phyloP scores from a whole-genome alignment of 352 stramenopile genomes.

The Globisporangium paddicum region DNA sequence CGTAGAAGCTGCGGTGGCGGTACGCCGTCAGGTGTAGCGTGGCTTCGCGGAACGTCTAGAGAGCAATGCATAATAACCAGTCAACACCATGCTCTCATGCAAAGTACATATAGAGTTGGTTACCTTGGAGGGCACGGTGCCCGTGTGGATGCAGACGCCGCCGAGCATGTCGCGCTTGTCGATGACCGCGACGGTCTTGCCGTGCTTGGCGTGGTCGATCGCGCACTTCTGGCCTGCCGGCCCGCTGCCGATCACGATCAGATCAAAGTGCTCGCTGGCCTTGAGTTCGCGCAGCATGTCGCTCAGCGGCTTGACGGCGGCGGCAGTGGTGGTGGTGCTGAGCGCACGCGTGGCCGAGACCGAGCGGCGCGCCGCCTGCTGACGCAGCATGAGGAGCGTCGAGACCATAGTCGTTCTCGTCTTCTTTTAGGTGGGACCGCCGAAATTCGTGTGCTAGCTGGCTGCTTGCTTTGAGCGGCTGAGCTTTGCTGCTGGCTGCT shows the following conservation, averaged over 20 bases:
- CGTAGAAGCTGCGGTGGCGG: constrained; percentile 87
- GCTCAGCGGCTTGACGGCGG: constrained; percentile 25
- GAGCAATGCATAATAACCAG: not conserved
- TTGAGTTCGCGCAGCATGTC: constrained; percentile 77
- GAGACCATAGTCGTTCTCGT: not conserved
- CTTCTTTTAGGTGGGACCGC: not conserved
- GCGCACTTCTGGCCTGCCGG: constrained; percentile 88
- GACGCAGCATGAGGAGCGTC: constrained; percentile 9
- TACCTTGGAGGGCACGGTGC: constrained; percentile 85
- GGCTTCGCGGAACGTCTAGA: constrained; percentile 86
- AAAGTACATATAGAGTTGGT: too few relatives aligned
- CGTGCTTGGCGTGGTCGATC: constrained; percentile 86
- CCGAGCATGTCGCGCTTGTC: constrained; percentile 89
- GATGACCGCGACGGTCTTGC: constrained; percentile 80
- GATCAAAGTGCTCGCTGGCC: constrained; percentile 84
- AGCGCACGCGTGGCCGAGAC: not conserved
- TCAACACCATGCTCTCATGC: too few relatives aligned
- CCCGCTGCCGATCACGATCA: constrained; percentile 88
- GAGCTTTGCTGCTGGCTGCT: not conserved
- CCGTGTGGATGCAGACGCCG: constrained; percentile 87
- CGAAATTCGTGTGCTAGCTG: not conserved
- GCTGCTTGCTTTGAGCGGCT: not conserved
- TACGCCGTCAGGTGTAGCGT: constrained; percentile 87
- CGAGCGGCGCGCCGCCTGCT: constrained; percentile 1
- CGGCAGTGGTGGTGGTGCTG: not conserved